Conservation (phyloP, 169 alveolate genomes). For the Theileria sp. region DNA sequence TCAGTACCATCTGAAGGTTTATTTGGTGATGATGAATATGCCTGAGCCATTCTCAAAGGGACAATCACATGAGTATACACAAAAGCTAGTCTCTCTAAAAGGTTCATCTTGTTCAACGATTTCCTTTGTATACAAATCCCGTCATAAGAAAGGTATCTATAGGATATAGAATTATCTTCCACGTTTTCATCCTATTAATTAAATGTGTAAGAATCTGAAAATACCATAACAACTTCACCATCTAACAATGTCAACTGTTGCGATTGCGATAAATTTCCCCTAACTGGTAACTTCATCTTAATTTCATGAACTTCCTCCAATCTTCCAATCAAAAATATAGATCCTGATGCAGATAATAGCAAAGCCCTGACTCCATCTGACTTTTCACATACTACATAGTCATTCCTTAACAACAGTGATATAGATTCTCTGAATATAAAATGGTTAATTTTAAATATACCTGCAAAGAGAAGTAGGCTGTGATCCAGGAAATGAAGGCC, state of each 20-base stretch:
- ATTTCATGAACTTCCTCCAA: conserved; percentile 80
- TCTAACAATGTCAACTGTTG: conserved; percentile 86
- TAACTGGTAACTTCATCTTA: conserved; percentile 76
- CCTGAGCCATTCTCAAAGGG: conserved; percentile 51
- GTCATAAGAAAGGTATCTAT: conserved; percentile 82
- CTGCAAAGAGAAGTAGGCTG: conserved; percentile 85
- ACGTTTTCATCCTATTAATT: conserved; percentile 1
- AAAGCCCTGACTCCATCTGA: conserved; percentile 87
- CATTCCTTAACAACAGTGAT: conserved; percentile 67
- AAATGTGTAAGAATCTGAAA: conserved; percentile 30
- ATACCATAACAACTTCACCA: conserved; percentile 85
- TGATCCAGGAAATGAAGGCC: conserved; percentile 85
- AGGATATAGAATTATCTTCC: conserved; percentile 25
- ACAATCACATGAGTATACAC: conserved; percentile 72
- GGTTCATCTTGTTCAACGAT: conserved; percentile 72
- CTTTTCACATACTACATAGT: conserved; percentile 88
- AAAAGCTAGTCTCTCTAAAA: conserved; percentile 79
- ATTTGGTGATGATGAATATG: not conserved
- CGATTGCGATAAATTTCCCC: conserved; percentile 69
- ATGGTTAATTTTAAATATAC: conserved; percentile 1
- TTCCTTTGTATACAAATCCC: conserved; percentile 82
- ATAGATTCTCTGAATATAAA: conserved; percentile 39
- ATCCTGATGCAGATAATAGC: conserved; percentile 81
- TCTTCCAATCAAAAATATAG: conserved; percentile 83
- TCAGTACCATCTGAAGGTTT: conserved; percentile 6